Evolutionary conservation across 192 early-diverging fungal species (phyloP), one percentile per base, ranked within the genome.

Genomic region (Entomortierella beljakovae): DNA sequence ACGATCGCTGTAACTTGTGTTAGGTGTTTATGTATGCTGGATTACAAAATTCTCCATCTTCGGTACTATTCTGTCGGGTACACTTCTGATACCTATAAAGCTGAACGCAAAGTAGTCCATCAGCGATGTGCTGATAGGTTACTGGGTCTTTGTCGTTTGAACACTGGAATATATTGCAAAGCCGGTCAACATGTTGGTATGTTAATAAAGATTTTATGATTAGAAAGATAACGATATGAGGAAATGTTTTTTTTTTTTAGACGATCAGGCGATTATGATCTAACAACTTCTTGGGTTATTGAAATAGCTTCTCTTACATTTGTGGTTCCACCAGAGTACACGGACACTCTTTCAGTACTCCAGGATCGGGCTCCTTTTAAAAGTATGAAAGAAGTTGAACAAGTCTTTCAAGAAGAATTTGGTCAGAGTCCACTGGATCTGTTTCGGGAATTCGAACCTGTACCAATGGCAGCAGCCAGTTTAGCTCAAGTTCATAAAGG

Each of bases 401-500:
- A 70, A 10, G 69, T 86, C 37, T 81, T 86, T 58, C 35, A 20
- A 7, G 75, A 80, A 53, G 70, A 86, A 48, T 83, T 86, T 71
- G 82, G 80, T 22, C 29, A 65, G 43, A 28, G n/a, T 16, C 70
- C 80, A 11, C 31, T 50, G 18, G 85, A 86, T 56, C 29, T 86
- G 49, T 86, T 84, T 48, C 55, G 62, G 3, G 85, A 86, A 63
- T 86, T 86, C 22, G 85, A 83, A 1, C 66, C 77, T 28, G 64
- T 57, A 20, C 85, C 85, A 2, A 64, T 86, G 57, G 85, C 85
- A 15, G 82, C 85, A 23, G 85, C 85, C 16, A 82, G 80, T 54
- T 68, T 86, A 16, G 85, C 85, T 11, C 85, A 86, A 46, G 85
- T 86, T 20, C 85, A 86, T 49, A 54, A 65, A 70, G 83, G 83